Percentiles rank a stretch among this genome's conserved stretches.
Evolutionary conservation across 495 filamentous ascomycete species (phyloP).

Genomic region (Tuber magnatum): DNA sequence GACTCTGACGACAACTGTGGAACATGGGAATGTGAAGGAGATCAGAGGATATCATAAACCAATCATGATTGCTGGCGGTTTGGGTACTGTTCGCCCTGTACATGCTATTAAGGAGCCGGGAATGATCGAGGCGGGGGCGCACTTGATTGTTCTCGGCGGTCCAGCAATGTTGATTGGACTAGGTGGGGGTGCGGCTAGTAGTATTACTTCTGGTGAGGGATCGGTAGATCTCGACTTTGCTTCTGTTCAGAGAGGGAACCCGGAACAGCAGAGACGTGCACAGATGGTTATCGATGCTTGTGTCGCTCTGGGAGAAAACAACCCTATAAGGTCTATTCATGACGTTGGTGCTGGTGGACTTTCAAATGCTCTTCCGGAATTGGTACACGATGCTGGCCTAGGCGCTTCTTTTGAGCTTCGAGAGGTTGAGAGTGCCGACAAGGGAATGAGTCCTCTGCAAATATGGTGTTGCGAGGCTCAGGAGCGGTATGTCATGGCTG

Average conservation of each 20-base stretch:
- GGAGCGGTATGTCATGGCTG: constrained; percentile 82
- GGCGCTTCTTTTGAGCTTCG: constrained; percentile 87
- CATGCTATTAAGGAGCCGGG: constrained; percentile 76
- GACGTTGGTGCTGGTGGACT: constrained; percentile 93
- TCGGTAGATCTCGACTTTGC: constrained; percentile 90
- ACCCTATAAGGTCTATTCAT: constrained; percentile 92
- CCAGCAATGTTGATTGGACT: constrained; percentile 97
- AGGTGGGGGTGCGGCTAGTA: constrained; percentile 89
- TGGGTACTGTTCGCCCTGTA: constrained; percentile 90
- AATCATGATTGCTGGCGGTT: constrained; percentile 96
- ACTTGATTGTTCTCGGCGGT: constrained; percentile 85
- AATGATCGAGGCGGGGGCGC: constrained; percentile 71
- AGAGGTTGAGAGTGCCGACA: constrained; percentile 82
- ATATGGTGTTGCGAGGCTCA: constrained; percentile 98
- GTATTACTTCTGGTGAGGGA: constrained; percentile 77
- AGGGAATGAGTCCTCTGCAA: constrained; percentile 84
- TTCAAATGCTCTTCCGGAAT: constrained; percentile 85
- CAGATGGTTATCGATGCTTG: constrained; percentile 97
- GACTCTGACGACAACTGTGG: constrained; percentile 65
- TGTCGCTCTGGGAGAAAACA: constrained; percentile 68
- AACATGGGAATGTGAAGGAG: constrained; percentile 58
- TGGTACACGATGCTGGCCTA: constrained; percentile 82
- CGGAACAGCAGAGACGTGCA: constrained; percentile 87
- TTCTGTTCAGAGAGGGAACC: constrained; percentile 89
- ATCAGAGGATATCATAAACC: constrained; percentile 93